Percentiles rank a stretch among this genome's conserved stretches.
phyloP scores from a whole-genome alignment of 805 yeast species.

The Ogataea ganodermae region DNA sequence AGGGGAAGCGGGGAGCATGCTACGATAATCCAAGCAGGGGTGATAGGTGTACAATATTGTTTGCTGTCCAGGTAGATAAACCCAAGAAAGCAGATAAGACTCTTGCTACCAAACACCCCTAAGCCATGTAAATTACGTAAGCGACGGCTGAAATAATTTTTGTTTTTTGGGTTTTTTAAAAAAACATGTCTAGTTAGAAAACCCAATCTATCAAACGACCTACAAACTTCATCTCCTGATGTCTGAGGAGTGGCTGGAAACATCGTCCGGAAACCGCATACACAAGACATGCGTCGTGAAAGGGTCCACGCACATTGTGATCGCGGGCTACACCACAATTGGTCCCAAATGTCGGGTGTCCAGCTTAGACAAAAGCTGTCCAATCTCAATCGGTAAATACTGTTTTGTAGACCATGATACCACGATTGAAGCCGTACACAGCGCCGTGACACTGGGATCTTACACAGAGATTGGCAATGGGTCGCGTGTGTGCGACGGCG shows the following conservation, averaged over 20 bases:
- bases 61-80: no score
- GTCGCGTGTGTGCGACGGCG: constrained; percentile 35
- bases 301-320: constrained; percentile 45
- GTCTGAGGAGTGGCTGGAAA: constrained; percentile 44
- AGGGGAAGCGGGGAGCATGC: no score
- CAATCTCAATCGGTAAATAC: constrained; percentile 45
- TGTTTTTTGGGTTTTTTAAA: no score
- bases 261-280: constrained; percentile 53
- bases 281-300: constrained; percentile 44
- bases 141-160: no score
- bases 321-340: constrained; percentile 51
- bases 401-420: constrained; percentile 40
- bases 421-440: constrained; percentile 35
- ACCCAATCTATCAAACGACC: no score
- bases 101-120: no score
- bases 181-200: no score
- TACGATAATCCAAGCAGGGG: no score
- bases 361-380: constrained; percentile 15
- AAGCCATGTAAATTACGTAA: no score
- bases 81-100: no score
- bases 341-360: constrained; percentile 32
- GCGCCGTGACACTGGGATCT: constrained; percentile 6
- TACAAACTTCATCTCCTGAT: no score
- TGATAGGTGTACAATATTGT: no score
- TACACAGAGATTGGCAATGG: constrained; percentile 23